A percentile compares a stretch with the other conserved stretches of the same genome.
Conservation (phyloP, 1,139 yeast genomes). For the Geotrichum phurueaensis region DNA sequence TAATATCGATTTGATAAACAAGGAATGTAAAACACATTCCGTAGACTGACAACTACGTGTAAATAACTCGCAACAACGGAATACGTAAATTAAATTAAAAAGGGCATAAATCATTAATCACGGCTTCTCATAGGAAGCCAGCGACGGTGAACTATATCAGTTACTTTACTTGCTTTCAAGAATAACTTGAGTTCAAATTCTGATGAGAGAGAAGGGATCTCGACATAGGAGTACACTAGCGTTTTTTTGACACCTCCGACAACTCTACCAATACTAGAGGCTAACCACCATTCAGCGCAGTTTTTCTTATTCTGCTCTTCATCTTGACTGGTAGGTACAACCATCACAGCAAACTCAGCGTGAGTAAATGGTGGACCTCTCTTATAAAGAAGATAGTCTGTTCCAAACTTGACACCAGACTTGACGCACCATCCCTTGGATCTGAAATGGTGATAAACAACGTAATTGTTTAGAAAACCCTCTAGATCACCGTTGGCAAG, state of each 20-base stretch:
- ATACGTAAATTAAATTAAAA: background rate
- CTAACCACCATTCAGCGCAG: slow-evolving; percentile 52
- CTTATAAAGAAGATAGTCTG: slow-evolving; percentile 71
- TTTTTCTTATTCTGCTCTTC: slow-evolving; percentile 26
- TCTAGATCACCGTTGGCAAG: slow-evolving; percentile 14
- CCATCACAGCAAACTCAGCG: slow-evolving; percentile 70
- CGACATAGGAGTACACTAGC: slow-evolving; percentile 62
- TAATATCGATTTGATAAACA: too few species aligned
- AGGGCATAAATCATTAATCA: slow-evolving; percentile 40
- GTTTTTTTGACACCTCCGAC: slow-evolving; percentile 83
- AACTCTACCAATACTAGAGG: slow-evolving; percentile 68
- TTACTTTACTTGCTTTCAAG: slow-evolving; percentile 32
- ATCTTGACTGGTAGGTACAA: slow-evolving; percentile 40
- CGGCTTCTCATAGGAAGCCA: slow-evolving; percentile 84
- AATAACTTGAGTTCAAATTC: slow-evolving; percentile 33
- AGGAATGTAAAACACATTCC: too few species aligned
- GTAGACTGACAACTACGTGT: background rate
- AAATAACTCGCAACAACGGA: background rate
- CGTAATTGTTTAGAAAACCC: slow-evolving; percentile 44
- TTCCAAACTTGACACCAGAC: slow-evolving; percentile 86
- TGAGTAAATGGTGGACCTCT: slow-evolving; percentile 95
- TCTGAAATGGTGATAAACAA: slow-evolving; percentile 79
- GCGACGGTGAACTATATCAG: slow-evolving; percentile 62
- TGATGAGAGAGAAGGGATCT: slow-evolving; percentile 38
- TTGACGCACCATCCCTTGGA: slow-evolving; percentile 94